Percentiles rank a stretch among this genome's conserved stretches.
Conservation (phyloP, 306 rosid genomes). For the Vigna reflexopilosa region DNA sequence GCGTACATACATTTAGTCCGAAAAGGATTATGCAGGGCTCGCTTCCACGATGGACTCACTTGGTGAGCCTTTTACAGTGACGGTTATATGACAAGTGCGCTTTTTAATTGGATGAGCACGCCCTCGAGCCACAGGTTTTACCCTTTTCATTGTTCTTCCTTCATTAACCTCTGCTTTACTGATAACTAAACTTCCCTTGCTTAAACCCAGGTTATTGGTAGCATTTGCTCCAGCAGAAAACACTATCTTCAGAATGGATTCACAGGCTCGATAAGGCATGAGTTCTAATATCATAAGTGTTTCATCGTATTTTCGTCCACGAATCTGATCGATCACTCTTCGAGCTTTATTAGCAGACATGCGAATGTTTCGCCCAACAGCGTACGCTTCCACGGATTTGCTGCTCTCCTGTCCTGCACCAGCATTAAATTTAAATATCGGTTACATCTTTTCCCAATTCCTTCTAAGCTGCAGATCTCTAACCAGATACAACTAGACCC, state of each 20-base stretch:
- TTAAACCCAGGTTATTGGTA: constrained; percentile 58
- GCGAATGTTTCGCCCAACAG: constrained; percentile 51
- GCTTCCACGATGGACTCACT: constrained; percentile 44
- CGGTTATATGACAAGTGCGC: constrained; percentile 59
- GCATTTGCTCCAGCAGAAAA: constrained; percentile 65
- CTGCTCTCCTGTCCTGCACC: constrained; percentile 54
- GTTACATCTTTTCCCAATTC: constrained; percentile 18
- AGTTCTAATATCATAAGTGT: constrained; percentile 56
- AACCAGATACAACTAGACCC: background rate
- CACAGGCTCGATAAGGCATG: constrained; percentile 58
- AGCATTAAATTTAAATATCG: constrained; percentile 20
- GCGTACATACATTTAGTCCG: constrained; percentile 1
- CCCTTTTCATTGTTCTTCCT: constrained; percentile 56
- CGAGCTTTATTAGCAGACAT: constrained; percentile 60
- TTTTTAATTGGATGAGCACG: constrained; percentile 43
- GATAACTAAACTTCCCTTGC: constrained; percentile 53
- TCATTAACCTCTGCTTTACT: constrained; percentile 61
- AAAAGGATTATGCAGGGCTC: constrained; percentile 44
- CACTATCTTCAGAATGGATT: constrained; percentile 55
- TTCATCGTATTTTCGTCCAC: constrained; percentile 54
- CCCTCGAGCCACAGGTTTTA: constrained; percentile 54
- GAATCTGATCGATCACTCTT: constrained; percentile 56
- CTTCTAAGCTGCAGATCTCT: constrained; percentile 29
- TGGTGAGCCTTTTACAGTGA: constrained; percentile 54
- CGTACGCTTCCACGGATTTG: constrained; percentile 50